A percentile compares a stretch with the other conserved stretches of the same genome.
Conservation (phyloP, 2,329 filamentous ascomycete genomes). For the Curvularia hawaiiensis region DNA sequence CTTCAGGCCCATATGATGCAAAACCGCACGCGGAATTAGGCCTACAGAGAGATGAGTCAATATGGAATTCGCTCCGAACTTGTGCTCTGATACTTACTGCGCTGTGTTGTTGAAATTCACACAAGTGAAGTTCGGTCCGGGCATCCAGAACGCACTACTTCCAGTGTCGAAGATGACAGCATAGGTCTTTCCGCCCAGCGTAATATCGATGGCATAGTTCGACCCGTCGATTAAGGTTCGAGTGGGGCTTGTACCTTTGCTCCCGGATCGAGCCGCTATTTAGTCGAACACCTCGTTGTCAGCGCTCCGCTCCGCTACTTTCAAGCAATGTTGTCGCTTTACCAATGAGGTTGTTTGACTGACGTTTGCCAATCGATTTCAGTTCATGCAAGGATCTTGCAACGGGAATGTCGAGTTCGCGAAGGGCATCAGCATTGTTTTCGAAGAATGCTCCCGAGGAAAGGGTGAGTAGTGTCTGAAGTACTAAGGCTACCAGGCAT, state of each 20-base stretch:
- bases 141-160: neutral
- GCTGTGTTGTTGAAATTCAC: neutral
- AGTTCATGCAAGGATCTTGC: neutral
- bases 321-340: neutral
- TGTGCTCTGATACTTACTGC: neutral
- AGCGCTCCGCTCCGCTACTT: neutral
- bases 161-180: neutral
- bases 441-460: neutral
- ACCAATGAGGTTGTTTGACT: neutral
- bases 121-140: neutral
- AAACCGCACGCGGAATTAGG: neutral
- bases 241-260: neutral
- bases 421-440: neutral
- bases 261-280: neutral
- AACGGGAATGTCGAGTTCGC: constrained; percentile 1
- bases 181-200: neutral
- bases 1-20: neutral
- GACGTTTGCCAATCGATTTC: neutral
- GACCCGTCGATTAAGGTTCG: neutral
- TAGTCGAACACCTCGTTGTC: neutral
- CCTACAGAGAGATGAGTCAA: neutral
- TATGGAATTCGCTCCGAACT: neutral
- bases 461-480: neutral
- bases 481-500: neutral
- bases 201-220: neutral